These are phyloP conservation scores for Pythium sukuiense DNA, from an alignment of 352 stramenopile species.

Conservation along the genomic window DNA sequence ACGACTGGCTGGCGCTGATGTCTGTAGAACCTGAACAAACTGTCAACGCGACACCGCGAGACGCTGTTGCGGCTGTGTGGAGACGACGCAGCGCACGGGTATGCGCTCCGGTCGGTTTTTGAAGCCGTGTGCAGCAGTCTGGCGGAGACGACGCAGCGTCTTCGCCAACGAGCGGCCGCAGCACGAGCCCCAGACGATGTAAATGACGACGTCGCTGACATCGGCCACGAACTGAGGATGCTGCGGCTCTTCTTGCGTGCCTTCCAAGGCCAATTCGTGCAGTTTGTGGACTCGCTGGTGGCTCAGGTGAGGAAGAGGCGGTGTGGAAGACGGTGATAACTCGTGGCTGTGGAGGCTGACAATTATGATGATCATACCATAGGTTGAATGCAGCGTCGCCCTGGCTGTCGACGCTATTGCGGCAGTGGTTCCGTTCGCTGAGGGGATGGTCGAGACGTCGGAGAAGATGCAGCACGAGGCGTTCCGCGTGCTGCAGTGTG, in stretches of 20 bases:
- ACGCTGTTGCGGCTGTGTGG: neutral
- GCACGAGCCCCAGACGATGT: neutral
- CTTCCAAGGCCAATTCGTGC: slow-evolving; percentile 58
- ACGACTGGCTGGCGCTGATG: neutral
- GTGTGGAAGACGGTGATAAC: neutral
- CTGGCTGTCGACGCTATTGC: slow-evolving; percentile 21
- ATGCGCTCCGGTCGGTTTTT: slow-evolving; percentile 9
- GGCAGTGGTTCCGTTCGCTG: slow-evolving; percentile 21
- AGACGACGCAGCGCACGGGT: neutral
- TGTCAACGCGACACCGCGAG: slow-evolving; percentile 12
- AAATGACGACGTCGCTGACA: neutral
- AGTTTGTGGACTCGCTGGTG: slow-evolving; percentile 36
- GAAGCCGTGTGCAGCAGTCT: slow-evolving; percentile 19
- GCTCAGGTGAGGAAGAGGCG: slow-evolving; percentile 14
- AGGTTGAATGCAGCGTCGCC: slow-evolving; percentile 27
- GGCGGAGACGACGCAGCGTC: slow-evolving; percentile 12
- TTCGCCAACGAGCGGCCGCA: neutral
- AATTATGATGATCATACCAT: neutral
- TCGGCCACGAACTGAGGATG: slow-evolving; percentile 35
- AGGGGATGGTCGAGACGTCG: slow-evolving; percentile 7
- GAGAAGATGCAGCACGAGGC: slow-evolving; percentile 23
- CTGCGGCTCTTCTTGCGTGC: slow-evolving; percentile 57
- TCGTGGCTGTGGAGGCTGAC: neutral
- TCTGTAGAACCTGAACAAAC: slow-evolving; percentile 25
- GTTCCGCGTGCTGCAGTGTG: slow-evolving; percentile 15